phyloP scores from a whole-genome alignment of 2,329 filamentous ascomycete species.

The Metarhizium humberi region DNA sequence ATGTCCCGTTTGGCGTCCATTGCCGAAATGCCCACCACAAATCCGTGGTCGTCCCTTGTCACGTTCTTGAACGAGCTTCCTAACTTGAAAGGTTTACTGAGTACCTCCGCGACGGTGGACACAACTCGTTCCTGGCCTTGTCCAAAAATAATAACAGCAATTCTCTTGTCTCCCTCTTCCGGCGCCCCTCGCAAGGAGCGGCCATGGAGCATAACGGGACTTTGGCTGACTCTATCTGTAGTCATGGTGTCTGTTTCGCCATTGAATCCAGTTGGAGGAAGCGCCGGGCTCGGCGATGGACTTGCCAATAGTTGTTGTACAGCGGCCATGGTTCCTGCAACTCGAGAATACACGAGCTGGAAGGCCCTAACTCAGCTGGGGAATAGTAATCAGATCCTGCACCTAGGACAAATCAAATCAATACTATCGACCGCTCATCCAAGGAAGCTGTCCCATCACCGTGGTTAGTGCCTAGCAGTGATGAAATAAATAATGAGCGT shows the following conservation, averaged over 20 bases:
- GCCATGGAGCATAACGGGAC: constrained; percentile 24
- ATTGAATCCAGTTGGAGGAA: constrained; percentile 14
- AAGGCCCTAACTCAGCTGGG: neutral
- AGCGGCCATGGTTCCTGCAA: constrained; percentile 22
- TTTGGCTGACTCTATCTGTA: constrained; percentile 25
- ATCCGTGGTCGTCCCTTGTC: constrained; percentile 44
- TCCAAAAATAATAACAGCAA: constrained; percentile 60
- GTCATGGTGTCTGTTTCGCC: constrained; percentile 17
- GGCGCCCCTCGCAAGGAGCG: constrained; percentile 35
- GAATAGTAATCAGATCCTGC: neutral
- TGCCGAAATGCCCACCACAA: constrained; percentile 59
- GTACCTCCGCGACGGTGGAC: constrained; percentile 64
- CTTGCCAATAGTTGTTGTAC: constrained; percentile 28
- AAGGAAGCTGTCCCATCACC: neutral
- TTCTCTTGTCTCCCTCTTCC: constrained; percentile 45
- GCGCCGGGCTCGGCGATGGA: constrained; percentile 19
- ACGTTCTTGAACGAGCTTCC: constrained; percentile 46
- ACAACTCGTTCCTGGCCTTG: constrained; percentile 66
- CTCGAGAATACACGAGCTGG: neutral
- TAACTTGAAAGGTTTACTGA: constrained; percentile 63
- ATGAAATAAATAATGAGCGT: neutral
- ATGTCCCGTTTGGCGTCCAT: constrained; percentile 49
- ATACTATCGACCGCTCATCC: neutral
- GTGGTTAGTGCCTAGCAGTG: neutral
- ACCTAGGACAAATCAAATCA: neutral